Evolutionary conservation across 2,329 filamentous ascomycete species (phyloP).

Genomic region (Colletotrichum abscissum): DNA sequence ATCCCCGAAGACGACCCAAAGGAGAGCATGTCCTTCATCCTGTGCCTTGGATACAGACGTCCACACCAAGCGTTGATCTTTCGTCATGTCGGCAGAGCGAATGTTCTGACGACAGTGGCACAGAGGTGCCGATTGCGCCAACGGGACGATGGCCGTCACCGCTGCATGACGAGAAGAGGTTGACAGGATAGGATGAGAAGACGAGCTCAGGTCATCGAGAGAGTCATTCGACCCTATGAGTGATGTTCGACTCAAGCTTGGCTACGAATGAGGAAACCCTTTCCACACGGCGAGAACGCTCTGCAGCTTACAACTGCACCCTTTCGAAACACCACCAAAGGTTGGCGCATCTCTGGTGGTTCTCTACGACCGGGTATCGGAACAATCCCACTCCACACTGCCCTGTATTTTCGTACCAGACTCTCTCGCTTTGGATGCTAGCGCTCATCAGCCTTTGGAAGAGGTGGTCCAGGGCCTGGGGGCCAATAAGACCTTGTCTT

Average conservation of each 20-base stretch:
- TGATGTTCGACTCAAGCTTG: not conserved
- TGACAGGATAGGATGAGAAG: slow-evolving; percentile 10
- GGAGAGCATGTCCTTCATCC: not conserved
- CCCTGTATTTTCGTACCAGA: too few relatives aligned
- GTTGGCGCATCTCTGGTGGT: not conserved
- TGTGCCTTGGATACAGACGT: not conserved
- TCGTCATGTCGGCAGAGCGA: slow-evolving; percentile 16
- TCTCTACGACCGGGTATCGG: not conserved
- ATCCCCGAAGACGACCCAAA: not conserved
- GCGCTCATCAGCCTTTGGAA: too few relatives aligned
- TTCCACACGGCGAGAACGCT: too few relatives aligned
- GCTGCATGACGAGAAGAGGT: slow-evolving; percentile 2
- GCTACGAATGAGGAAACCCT: not conserved
- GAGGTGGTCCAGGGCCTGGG: too few relatives aligned
- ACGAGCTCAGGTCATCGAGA: too few relatives aligned
- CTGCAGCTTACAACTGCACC: too few relatives aligned
- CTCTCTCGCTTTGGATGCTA: too few relatives aligned
- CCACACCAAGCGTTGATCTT: not conserved
- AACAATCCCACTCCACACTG: not conserved
- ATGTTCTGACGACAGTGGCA: slow-evolving; percentile 8
- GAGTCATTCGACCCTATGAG: not conserved
- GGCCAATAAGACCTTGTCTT: not conserved
- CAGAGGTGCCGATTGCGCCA: not conserved
- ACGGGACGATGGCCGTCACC: slow-evolving; percentile 15
- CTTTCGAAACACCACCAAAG: slow-evolving; percentile 13